These are phyloP conservation scores for Saccharomyces kudriavzevii DNA, from an alignment of 805 yeast genomes.

Conservation along the genomic window DNA sequence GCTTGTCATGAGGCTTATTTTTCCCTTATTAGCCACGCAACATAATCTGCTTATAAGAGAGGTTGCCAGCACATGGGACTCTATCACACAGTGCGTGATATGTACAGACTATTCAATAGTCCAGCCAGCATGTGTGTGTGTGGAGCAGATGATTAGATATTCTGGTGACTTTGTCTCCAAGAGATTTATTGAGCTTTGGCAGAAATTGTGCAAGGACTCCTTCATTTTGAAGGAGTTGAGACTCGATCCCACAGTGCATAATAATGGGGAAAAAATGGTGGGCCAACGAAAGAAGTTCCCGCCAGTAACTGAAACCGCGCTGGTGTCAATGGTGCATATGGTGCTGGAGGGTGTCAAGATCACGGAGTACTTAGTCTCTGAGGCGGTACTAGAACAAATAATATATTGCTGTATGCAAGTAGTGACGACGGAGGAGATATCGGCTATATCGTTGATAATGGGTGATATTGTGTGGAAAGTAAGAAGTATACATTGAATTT, in stretches of 20 bases:
- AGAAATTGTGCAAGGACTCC: conserved; percentile 10
- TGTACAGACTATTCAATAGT: conserved; percentile 19
- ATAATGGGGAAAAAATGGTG: background rate
- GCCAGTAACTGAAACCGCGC: conserved; percentile 16
- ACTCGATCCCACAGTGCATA: too few relatives aligned
- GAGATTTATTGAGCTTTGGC: conserved; percentile 27
- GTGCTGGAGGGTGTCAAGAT: conserved; percentile 21
- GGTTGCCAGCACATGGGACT: conserved; percentile 27
- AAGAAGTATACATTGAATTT: background rate
- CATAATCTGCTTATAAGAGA: conserved; percentile 26
- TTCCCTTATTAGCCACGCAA: conserved; percentile 49
- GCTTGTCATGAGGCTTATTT: conserved; percentile 35
- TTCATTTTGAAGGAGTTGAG: conserved; percentile 10
- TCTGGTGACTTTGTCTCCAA: conserved; percentile 23
- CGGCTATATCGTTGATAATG: conserved; percentile 12
- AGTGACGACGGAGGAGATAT: conserved; percentile 13
- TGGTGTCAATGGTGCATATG: conserved; percentile 15
- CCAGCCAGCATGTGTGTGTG: conserved; percentile 18
- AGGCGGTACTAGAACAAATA: conserved; percentile 17
- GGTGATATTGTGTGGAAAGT: conserved; percentile 18
- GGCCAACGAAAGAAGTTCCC: conserved; percentile 12
- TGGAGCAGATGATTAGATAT: conserved; percentile 14
- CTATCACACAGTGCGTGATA: conserved; percentile 14
- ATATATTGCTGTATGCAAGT: conserved; percentile 18
- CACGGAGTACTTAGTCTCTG: conserved; percentile 18